Evolutionary conservation across 805 yeast species (phyloP), one percentile per base, ranked within the genome.

Genomic region (Wickerhamiella sergipiensis): DNA sequence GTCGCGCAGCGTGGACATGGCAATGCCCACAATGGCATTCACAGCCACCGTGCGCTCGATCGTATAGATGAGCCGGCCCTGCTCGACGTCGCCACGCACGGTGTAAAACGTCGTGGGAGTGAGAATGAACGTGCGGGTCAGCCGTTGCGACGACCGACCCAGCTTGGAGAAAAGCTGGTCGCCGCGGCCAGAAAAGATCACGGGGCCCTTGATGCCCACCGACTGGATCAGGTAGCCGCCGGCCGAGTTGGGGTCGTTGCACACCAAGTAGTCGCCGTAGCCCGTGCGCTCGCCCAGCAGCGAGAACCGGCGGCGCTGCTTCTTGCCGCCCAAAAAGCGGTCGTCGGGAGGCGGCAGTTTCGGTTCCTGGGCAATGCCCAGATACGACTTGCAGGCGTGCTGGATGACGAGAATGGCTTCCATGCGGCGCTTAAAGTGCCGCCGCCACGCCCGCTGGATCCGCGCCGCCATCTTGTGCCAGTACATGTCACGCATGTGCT

Each of bases 391-490:
- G 65, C 86, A 84, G 22, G 95, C 90, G 54, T 85, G 88, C 48
- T 75, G 79, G 62, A 80, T 78, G 53, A 78, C 82, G 52, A 77
- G 79, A 1, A 96, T 97, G 22, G 95, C 88, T 60, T 86, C 95
- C 51, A 81, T 83, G 69, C 89, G 81, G 62, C 85, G 76, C 66
- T 80, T 81, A 55, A 81, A 70, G 63, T 83, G 85, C 60, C 85
- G 74, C 71, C 98, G 78, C 85, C 97, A 88, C 3, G 98, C 97
- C 57, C 97, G 79, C 72, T 92, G 99, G 59, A 92, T 90, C 60
- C 95, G 79, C 3, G 95, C 89, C 4, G 98, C 98, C 95, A 92
- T 92, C 59, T 85, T 86, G 62, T 87, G 90, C 97, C 98, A 92
- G 65, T 88, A 92, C 70, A 81, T 84, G 61, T 92, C 99, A 66